A percentile compares a stretch with the other conserved stretches of the same genome.
Conservation (phyloP, 495 filamentous ascomycete genomes). For the Podospora appendiculata region DNA sequence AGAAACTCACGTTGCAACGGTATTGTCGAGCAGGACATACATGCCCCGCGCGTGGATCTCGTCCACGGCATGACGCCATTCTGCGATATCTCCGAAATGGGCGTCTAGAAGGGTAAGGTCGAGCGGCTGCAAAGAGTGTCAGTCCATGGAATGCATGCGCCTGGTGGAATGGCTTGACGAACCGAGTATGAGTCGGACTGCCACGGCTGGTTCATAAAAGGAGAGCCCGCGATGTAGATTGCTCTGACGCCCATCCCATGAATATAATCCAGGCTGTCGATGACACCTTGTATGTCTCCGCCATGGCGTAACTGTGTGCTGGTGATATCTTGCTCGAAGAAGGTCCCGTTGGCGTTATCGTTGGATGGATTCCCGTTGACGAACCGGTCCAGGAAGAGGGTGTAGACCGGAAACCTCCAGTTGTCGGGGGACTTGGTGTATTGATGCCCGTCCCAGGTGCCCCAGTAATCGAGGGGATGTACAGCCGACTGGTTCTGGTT, state of each 20-base stretch:
- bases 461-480: conserved; percentile 52
- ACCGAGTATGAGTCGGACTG: conserved; percentile 51
- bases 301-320: conserved; percentile 65
- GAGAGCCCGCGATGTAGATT: conserved; percentile 60
- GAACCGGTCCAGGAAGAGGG: conserved; percentile 59
- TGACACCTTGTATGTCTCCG: conserved; percentile 57
- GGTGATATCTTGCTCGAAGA: conserved; percentile 60
- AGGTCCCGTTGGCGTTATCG: conserved; percentile 61
- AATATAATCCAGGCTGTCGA: conserved; percentile 63
- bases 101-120: conserved; percentile 16
- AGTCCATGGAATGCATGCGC: not conserved
- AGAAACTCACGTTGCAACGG: conserved; percentile 46
- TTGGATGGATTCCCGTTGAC: conserved; percentile 66
- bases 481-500: conserved; percentile 51
- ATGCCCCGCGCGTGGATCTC: conserved; percentile 64
- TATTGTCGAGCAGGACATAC: conserved; percentile 69
- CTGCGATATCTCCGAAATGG: conserved; percentile 41
- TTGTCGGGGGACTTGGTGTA: conserved; percentile 53
- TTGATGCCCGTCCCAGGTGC: conserved; percentile 41
- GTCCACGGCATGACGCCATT: conserved; percentile 55
- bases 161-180: not conserved
- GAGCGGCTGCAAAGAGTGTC: conserved; percentile 3
- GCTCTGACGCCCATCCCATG: conserved; percentile 64
- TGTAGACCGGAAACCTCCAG: conserved; percentile 66
- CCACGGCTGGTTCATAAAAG: conserved; percentile 28